Conservation (phyloP, 345 rosid species). For the Moringa oleifera region DNA sequence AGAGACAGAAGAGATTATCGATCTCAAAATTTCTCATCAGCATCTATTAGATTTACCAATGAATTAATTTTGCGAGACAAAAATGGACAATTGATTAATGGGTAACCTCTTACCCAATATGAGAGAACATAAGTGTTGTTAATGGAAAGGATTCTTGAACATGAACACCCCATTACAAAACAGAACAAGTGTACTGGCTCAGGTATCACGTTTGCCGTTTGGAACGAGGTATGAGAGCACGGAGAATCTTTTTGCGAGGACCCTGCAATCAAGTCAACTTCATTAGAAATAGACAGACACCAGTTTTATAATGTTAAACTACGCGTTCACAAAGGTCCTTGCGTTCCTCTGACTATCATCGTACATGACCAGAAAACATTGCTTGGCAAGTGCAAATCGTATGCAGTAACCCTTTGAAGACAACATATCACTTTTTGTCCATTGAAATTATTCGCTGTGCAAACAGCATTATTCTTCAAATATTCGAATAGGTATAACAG, state of each 20-base stretch:
- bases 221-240: slow-evolving; percentile 53
- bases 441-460: too few relatives aligned
- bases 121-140: not conserved
- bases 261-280: slow-evolving; percentile 49
- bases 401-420: not conserved
- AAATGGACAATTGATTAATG: not conserved
- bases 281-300: not conserved
- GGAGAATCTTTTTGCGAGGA: slow-evolving; percentile 92
- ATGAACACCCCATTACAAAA: not conserved
- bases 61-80: slow-evolving; percentile 2
- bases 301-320: not conserved
- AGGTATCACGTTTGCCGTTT: slow-evolving; percentile 33
- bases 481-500: too few relatives aligned
- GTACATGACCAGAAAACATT: not conserved
- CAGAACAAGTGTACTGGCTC: too few relatives aligned
- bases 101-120: not conserved
- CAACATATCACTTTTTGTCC: too few relatives aligned
- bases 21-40: slow-evolving; percentile 5
- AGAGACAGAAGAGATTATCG: not conserved
- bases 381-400: not conserved
- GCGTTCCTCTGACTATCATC: not conserved
- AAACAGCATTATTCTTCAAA: too few relatives aligned
- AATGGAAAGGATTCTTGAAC: not conserved
- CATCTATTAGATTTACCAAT: not conserved
- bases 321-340: not conserved